Conservation (phyloP, 257 asterid genomes). For the Solanum appendiculatum region DNA sequence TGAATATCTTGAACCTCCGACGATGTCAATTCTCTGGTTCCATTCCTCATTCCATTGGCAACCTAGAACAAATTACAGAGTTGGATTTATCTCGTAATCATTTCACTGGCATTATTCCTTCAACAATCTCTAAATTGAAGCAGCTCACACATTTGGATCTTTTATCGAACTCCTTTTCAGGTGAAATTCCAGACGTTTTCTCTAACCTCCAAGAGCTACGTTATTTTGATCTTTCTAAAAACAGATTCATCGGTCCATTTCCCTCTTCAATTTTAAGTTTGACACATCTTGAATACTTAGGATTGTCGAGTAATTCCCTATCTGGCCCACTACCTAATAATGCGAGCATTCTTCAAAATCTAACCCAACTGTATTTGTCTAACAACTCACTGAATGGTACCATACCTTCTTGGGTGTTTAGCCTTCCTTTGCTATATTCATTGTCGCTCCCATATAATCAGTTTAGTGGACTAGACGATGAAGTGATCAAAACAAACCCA, state of each 20-base stretch:
- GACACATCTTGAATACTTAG: background rate
- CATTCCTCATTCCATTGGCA: background rate
- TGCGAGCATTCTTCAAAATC: background rate
- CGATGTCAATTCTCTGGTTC: background rate
- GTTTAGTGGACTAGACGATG: too few species aligned
- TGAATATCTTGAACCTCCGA: background rate
- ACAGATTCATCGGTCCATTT: background rate
- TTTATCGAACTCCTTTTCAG: background rate
- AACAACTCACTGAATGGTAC: background rate
- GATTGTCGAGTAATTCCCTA: background rate
- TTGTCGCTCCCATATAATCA: too few species aligned
- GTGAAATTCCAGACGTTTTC: too few species aligned
- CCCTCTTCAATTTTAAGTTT: background rate
- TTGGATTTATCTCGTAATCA: background rate
- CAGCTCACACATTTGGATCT: too few species aligned
- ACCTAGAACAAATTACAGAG: background rate
- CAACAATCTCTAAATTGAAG: too few species aligned
- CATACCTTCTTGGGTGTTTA: too few species aligned
- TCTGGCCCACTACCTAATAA: background rate
- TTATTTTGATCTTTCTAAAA: accelerated
- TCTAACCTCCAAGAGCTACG: too few species aligned
- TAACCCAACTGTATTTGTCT: background rate
- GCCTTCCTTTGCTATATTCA: too few species aligned
- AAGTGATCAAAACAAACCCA: too few species aligned
- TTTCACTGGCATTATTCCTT: background rate